Conservation (phyloP, 106 monocot genomes). For the Hemerocallis citrina region DNA sequence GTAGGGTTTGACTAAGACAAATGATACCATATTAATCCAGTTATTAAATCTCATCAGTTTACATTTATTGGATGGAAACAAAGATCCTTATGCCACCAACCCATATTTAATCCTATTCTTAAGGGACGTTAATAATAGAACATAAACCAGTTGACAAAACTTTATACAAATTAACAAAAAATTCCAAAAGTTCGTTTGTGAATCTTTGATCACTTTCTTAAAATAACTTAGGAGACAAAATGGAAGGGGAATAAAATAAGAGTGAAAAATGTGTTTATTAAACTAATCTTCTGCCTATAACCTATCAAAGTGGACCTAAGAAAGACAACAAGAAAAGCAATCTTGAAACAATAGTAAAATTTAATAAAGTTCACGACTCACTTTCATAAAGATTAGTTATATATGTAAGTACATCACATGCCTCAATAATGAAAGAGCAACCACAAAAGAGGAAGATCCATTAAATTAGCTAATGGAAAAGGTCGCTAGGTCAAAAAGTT, state of each 20-base stretch:
- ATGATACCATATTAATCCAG: no score
- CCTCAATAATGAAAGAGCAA: not conserved
- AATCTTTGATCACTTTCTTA: not conserved
- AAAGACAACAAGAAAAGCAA: not conserved
- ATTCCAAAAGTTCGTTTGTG: not conserved
- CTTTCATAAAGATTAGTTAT: not conserved
- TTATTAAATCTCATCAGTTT: no score
- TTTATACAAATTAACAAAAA: not conserved
- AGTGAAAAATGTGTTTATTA: not conserved
- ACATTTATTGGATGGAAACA: no score
- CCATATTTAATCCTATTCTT: no score
- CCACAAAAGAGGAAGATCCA: not conserved
- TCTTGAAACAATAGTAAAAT: not conserved
- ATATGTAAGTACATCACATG: not conserved
- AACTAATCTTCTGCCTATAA: not conserved
- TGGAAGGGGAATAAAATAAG: not conserved
- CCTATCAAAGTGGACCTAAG: not conserved
- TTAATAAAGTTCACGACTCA: not conserved
- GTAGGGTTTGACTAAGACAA: no score
- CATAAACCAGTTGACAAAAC: no score
- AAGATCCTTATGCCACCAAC: no score
- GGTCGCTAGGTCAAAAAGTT: slow-evolving; percentile 5
- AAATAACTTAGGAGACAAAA: not conserved
- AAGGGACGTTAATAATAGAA: no score
- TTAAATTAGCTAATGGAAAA: not conserved